Base-by-base conservation (phyloP, 345 rosid genomes). In the Leavenworthia alabamica region DNA sequence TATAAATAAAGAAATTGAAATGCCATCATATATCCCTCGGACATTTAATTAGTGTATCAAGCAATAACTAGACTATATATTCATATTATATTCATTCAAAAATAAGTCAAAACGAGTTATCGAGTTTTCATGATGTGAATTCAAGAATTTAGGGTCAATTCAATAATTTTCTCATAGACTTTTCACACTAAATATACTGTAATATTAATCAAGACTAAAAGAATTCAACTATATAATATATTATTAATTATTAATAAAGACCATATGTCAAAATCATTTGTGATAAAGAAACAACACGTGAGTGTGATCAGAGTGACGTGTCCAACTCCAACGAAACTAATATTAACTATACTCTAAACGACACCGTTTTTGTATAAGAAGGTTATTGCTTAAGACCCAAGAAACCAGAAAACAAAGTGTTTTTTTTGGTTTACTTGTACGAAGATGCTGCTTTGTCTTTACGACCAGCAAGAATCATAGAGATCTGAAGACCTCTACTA, bases 401-500 rank as follows among this genome's bases (percentile, higher is more conserved):
- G 68, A 37, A 46, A 42, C 40, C 10, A 4, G 7, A 12, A 12
- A 46, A 60, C 60, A 42, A 7, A 28, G 44, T 0, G 7, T 68
- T 29, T 24, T 28, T 9, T n/a, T n/a, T n/a, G 15, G 12, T 16
- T 48, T 56, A 71, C 65, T 63, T 70, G 53, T 70, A 39, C 1
- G 74, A 63, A 47, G 69, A 56, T 22, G 53, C 39, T 47, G 70
- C 59, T 63, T 62, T 70, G 60, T 87, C 90, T 76, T 80, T 77
- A 72, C 71, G 85, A n/a, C 97, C 82, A 0, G 89, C 57, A 0
- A 80, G 91, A 79, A 93, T 87, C 91, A 82, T 83, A 14, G 99
- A 85, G 51, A 89, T 93, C 76, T 81, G 89, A 64, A 89, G 81
- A 35, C 99, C 99, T 87, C 92, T 82, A 63, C 97, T 85, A 49